phyloP scores from a whole-genome alignment of 768 basidiomycete genomes.

The Exsudoporus frostii region DNA sequence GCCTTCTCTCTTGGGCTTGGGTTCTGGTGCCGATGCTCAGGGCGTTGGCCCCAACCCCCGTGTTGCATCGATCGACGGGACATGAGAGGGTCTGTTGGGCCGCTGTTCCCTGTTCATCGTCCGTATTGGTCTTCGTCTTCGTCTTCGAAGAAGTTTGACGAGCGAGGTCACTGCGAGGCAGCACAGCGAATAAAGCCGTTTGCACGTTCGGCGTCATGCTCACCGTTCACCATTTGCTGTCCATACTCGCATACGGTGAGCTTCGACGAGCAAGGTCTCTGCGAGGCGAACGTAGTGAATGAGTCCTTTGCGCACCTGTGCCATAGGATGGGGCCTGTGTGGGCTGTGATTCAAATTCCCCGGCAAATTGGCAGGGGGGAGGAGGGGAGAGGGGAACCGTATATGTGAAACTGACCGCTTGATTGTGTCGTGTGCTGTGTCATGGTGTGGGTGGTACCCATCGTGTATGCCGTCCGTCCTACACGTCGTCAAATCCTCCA shows the following conservation, averaged over 20 bases:
- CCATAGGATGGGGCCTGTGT: not conserved
- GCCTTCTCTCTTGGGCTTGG: not conserved
- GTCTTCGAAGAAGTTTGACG: conserved; percentile 10
- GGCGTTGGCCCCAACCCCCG: not conserved
- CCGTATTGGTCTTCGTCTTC: conserved; percentile 7
- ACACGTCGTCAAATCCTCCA: conserved; percentile 18
- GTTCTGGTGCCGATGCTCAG: not conserved
- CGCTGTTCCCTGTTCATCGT: conserved; percentile 5
- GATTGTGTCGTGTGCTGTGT: conserved; percentile 3
- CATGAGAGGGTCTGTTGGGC: conserved; percentile 12
- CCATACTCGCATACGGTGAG: not conserved
- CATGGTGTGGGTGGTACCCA: conserved; percentile 10
- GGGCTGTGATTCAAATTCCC: conserved; percentile 6
- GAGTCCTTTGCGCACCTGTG: conserved; percentile 3
- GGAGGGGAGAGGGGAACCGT: not conserved
- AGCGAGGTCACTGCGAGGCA: conserved; percentile 20
- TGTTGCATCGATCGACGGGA: conserved; percentile 12
- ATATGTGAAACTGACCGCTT: conserved; percentile 7
- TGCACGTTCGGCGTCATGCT: conserved; percentile 13
- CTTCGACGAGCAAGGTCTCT: conserved; percentile 10
- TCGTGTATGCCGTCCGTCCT: conserved; percentile 15
- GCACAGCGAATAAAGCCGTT: conserved; percentile 4
- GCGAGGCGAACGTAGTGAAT: conserved; percentile 19
- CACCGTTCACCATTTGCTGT: conserved; percentile 1
- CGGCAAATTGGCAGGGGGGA: not conserved